Percentiles rank a stretch among this genome's conserved stretches.
Evolutionary conservation across 331 rosid genomes (phyloP).

Genomic region (Cydonia oblonga): DNA sequence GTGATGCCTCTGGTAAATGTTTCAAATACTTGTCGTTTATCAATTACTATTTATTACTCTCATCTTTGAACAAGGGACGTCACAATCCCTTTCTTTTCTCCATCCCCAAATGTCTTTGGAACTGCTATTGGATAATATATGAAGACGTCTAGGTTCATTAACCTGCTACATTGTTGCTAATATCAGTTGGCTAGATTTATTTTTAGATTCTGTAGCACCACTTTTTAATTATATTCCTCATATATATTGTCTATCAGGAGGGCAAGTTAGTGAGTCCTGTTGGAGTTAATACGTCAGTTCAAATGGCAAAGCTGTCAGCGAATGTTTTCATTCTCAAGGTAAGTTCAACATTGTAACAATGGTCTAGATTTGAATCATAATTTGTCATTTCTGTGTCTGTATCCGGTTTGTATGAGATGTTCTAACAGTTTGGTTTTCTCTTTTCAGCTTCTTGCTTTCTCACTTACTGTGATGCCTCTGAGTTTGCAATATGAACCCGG

Average conservation of each 20-base stretch:
- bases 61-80: constrained; percentile 3
- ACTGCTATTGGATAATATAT: background rate
- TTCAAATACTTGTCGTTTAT: background rate
- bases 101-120: background rate
- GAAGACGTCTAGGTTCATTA: background rate
- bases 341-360: constrained; percentile 6
- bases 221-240: constrained; percentile 9
- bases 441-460: constrained; percentile 67
- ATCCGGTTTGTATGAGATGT: background rate
- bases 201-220: background rate
- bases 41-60: background rate
- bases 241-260: constrained; percentile 34
- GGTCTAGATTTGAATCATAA: background rate
- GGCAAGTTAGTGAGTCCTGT: constrained; percentile 34
- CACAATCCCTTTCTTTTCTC: background rate
- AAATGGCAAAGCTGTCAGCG: constrained; percentile 45
- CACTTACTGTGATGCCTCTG: constrained; percentile 56
- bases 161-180: background rate
- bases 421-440: constrained; percentile 20
- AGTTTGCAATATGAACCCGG: constrained; percentile 41
- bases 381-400: background rate
- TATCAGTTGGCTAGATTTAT: background rate
- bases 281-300: constrained; percentile 24
- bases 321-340: constrained; percentile 64
- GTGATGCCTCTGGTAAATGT: constrained; percentile 35